Evolutionary conservation across 257 asterid species (phyloP), one percentile per base, ranked within the genome.

Genomic region (Rubia yunnanensis): DNA sequence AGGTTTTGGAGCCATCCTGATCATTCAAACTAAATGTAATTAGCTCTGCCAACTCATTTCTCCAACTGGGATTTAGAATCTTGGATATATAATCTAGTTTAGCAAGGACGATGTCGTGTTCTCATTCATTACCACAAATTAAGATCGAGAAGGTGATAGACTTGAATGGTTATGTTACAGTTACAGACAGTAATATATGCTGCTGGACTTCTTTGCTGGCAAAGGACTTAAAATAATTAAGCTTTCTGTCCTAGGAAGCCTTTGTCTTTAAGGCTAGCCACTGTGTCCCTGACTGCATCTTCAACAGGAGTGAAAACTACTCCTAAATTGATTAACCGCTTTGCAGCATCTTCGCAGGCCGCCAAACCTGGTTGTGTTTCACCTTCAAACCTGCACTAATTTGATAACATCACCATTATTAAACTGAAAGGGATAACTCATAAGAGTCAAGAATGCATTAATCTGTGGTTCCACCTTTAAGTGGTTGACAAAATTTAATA

Each of bases 361-460:
- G 75, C 87, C 67, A 92, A 73, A 22, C 95, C 92, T 18, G 96
- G 95, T 49, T 92, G 95, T 2, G 96, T 92, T 74, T 86, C 96
- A 3, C 88, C 87, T 9, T 72, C 26, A 75, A 89, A 92, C 78
- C 98, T 92, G 87, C 67, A 76, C 55, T 28, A 14, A 60, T 52
- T 71, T 57, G 9, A 24, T 23, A 5, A 34, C 5, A 61, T 67
- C 63, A 50, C 1, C 35, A 59, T 60, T 60, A 39, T 53, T 23
- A 11, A 26, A 7, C 60, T 4, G 24, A 24, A 26, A 26, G 36
- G 35, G 18, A 54, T 7, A 10, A 56, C 30, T 50, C 13, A 20
- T 26, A 27, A 3, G 18, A 56, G 32, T 56, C 61, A 27, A 56
- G 61, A 27, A 56, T 28, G n/a, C 32, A 28, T 57, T 28, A 28